phyloP scores from a whole-genome alignment of 306 rosid species.

The Vachellia pachyceras region DNA sequence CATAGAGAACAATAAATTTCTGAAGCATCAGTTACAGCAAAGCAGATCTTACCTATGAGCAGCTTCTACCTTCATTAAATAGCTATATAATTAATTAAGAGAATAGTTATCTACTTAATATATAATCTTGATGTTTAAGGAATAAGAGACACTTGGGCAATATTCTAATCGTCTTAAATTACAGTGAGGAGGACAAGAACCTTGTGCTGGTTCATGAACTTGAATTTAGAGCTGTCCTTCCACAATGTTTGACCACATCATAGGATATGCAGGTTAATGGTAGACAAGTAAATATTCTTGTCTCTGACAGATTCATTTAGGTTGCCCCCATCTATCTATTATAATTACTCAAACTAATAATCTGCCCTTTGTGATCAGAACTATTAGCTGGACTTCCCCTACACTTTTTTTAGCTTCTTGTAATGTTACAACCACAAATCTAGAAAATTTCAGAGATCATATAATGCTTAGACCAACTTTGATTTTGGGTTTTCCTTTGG shows the following conservation, averaged over 20 bases:
- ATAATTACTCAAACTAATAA: slow-evolving; percentile 15
- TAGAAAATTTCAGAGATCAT: too few relatives aligned
- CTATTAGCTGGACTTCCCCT: too few relatives aligned
- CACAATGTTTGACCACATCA: slow-evolving; percentile 47
- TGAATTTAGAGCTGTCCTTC: slow-evolving; percentile 44
- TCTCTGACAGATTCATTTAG: slow-evolving; percentile 30
- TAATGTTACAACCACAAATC: too few relatives aligned
- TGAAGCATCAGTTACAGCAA: slow-evolving; percentile 27
- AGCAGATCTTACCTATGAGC: slow-evolving; percentile 28
- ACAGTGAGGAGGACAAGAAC: slow-evolving; percentile 35
- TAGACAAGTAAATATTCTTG: slow-evolving; percentile 47
- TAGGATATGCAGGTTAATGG: slow-evolving; percentile 30
- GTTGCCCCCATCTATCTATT: slow-evolving; percentile 7
- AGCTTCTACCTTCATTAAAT: background rate
- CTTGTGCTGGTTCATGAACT: slow-evolving; percentile 57
- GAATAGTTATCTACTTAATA: slow-evolving; percentile 17
- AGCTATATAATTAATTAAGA: background rate
- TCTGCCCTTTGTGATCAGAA: too few relatives aligned
- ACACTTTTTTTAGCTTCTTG: too few relatives aligned
- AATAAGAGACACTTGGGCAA: slow-evolving; percentile 23
- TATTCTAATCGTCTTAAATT: slow-evolving; percentile 42
- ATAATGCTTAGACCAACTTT: too few relatives aligned
- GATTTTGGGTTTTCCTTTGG: too few relatives aligned
- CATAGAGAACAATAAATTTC: background rate
- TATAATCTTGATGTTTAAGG: slow-evolving; percentile 38